phyloP scores from a whole-genome alignment of 176 grass and related monocot genomes.

The Saccharum officinarum region DNA sequence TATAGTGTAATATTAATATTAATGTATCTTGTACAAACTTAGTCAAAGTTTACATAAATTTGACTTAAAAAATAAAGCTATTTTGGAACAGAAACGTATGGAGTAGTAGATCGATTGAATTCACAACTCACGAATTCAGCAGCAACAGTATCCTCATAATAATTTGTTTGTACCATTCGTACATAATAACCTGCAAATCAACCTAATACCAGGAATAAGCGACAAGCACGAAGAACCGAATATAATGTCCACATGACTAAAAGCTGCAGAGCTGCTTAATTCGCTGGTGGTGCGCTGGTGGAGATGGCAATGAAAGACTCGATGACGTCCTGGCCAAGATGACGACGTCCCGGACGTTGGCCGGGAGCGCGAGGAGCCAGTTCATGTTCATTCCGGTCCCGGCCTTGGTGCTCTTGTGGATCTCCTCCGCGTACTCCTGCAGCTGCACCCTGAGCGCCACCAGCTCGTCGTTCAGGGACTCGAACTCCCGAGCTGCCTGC shows the following conservation, averaged over 20 bases:
- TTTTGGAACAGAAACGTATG: too few species aligned
- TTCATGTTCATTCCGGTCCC: neutral
- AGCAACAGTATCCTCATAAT: neutral
- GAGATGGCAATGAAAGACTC: neutral
- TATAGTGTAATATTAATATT: too few species aligned
- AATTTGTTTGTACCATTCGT: neutral
- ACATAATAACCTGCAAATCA: neutral
- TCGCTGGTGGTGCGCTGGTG: neutral
- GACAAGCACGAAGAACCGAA: neutral
- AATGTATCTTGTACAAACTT: too few species aligned
- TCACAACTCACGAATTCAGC: neutral
- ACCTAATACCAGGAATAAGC: neutral
- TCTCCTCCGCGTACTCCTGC: constrained; percentile 17
- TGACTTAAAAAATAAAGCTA: too few species aligned
- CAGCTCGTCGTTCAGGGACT: constrained; percentile 6
- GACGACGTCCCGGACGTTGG: constrained; percentile 14
- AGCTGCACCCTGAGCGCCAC: constrained; percentile 29
- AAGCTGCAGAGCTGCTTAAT: neutral
- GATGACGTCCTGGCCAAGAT: constrained; percentile 14
- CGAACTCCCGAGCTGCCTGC: constrained; percentile 29
- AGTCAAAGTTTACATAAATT: too few species aligned
- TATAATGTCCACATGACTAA: neutral
- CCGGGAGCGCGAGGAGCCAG: constrained; percentile 16
- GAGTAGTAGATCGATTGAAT: neutral
- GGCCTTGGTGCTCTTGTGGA: constrained; percentile 2